phyloP scores from a whole-genome alignment of 148 eudicot genomes.

The Vaccinium myrtillus region DNA sequence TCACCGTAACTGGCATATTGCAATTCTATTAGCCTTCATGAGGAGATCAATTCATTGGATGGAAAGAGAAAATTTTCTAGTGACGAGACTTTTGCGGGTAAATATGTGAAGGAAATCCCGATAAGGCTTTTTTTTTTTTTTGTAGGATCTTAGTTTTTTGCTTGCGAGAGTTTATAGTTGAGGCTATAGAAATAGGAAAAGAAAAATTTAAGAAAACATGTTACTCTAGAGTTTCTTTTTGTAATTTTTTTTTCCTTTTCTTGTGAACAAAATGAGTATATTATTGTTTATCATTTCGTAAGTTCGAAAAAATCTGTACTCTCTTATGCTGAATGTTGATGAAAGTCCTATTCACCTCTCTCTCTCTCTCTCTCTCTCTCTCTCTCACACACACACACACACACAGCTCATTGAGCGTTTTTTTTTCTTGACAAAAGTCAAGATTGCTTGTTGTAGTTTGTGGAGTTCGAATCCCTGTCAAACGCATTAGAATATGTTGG shows the following conservation, averaged over 20 bases:
- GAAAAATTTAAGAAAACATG: background rate
- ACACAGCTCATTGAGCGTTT: too few relatives aligned
- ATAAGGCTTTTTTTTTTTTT: background rate
- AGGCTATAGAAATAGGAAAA: background rate
- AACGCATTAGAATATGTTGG: too few relatives aligned
- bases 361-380: too few relatives aligned
- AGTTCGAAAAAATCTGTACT: background rate
- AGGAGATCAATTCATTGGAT: background rate
- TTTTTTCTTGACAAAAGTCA: too few relatives aligned
- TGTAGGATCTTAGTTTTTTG: constrained; percentile 12
- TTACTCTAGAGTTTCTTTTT: background rate
- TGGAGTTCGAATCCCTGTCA: too few relatives aligned
- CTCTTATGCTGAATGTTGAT: too few relatives aligned
- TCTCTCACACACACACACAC: too few relatives aligned
- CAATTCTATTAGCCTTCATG: constrained; percentile 44
- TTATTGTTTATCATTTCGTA: background rate
- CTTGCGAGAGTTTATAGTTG: constrained; percentile 1
- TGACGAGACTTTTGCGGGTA: background rate
- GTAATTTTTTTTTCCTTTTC: background rate
- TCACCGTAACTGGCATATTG: constrained; percentile 47
- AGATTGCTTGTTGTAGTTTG: too few relatives aligned
- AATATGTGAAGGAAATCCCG: background rate
- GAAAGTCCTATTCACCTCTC: too few relatives aligned
- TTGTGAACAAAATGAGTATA: background rate
- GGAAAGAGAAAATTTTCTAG: background rate